A percentile compares a stretch with the other conserved stretches of the same genome.
phyloP scores from a whole-genome alignment of 768 basidiomycete species.

The Lactarius sanguifluus region DNA sequence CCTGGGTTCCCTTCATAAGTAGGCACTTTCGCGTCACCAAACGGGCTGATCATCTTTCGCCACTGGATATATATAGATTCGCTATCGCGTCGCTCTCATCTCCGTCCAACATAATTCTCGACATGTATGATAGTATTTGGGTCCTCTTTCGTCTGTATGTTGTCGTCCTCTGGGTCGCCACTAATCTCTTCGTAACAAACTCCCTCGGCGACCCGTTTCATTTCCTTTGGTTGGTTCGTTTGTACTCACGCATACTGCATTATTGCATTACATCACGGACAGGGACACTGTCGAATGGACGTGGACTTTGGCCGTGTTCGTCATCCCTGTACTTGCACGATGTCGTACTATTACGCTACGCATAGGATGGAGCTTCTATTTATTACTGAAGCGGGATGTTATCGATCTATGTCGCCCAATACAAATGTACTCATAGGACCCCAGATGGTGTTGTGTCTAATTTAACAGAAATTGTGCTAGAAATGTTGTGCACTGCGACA shows the following conservation, averaged over 20 bases:
- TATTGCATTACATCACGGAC: conserved; percentile 38
- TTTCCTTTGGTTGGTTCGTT: conserved; percentile 22
- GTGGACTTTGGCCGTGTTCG: conserved; percentile 50
- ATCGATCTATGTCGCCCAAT: conserved; percentile 2
- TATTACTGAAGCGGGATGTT: conserved; percentile 9
- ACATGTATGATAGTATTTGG: conserved; percentile 21
- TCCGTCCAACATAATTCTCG: not conserved
- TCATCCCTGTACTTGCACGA: conserved; percentile 47
- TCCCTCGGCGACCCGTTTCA: not conserved
- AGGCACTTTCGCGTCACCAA: conserved; percentile 23
- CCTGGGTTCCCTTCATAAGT: conserved; percentile 28
- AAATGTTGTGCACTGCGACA: too few relatives aligned
- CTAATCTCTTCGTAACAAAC: conserved; percentile 12
- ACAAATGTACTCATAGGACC: not conserved
- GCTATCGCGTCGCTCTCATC: conserved; percentile 11
- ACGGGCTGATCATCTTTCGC: conserved; percentile 2
- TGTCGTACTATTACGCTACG: conserved; percentile 25
- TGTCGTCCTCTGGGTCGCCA: conserved; percentile 12
- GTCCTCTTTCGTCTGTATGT: not conserved
- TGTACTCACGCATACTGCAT: conserved; percentile 34
- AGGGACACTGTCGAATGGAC: conserved; percentile 56
- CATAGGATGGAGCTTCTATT: conserved; percentile 17
- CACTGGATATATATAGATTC: conserved; percentile 19
- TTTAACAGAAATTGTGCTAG: too few relatives aligned
- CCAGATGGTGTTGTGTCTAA: too few relatives aligned